Percentiles rank a stretch among this genome's conserved stretches.
phyloP scores from a whole-genome alignment of 192 early-diverging fungal species.

The Podila clonocystis region DNA sequence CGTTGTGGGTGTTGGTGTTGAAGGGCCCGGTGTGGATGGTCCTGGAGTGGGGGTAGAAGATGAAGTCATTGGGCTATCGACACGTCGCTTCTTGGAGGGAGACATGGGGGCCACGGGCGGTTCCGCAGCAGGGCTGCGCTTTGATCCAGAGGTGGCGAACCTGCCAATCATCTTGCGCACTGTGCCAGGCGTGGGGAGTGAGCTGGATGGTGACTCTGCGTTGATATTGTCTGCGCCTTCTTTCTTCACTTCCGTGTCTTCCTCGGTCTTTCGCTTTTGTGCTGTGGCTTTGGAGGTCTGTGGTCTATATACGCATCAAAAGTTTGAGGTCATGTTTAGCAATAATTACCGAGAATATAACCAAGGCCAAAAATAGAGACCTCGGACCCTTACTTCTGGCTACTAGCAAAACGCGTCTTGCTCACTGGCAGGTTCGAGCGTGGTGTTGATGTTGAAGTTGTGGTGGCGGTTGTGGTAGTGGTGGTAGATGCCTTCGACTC shows the following conservation, averaged over 20 bases:
- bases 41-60: not conserved
- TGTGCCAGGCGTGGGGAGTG: constrained; percentile 30
- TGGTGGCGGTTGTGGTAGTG: not conserved
- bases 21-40: not conserved
- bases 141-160: constrained; percentile 33
- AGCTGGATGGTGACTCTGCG: not conserved
- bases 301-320: no score
- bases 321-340: no score
- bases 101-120: constrained; percentile 7
- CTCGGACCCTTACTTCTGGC: not conserved
- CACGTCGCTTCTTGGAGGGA: constrained; percentile 19
- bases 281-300: no score
- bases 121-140: not conserved
- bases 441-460: constrained; percentile 1
- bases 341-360: no score
- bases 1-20: not conserved
- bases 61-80: not conserved
- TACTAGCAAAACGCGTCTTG: constrained; percentile 8
- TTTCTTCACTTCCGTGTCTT: constrained; percentile 4
- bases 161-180: constrained; percentile 22
- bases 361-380: not conserved
- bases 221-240: not conserved
- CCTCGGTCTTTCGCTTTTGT: not conserved
- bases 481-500: constrained; percentile 18
- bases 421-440: constrained; percentile 25